These are phyloP conservation scores for Sistotremastrum suecicum DNA, from an alignment of 768 basidiomycete genomes.

Conservation along the genomic window DNA sequence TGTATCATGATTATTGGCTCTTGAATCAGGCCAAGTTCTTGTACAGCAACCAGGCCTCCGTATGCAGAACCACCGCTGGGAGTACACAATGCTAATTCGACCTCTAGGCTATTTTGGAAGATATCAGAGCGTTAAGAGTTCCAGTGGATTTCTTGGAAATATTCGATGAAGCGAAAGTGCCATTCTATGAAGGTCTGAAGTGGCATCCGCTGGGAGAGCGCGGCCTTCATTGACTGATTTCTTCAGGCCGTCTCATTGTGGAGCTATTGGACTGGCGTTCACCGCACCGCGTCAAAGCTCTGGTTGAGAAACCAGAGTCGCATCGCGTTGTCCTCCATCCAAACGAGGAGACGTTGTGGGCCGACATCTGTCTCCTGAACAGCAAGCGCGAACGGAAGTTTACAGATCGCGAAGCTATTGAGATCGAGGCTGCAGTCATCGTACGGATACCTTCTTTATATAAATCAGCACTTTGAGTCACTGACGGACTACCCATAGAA, in stretches of 20 bases:
- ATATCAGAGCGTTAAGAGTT: conserved; percentile 70
- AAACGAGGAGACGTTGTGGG: conserved; percentile 63
- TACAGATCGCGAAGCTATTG: conserved; percentile 59
- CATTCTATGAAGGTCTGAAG: conserved; percentile 68
- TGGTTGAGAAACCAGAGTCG: conserved; percentile 40
- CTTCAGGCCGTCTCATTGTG: conserved; percentile 69
- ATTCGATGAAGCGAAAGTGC: conserved; percentile 57
- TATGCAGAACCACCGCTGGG: conserved; percentile 11
- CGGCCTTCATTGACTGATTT: background rate
- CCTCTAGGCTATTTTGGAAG: conserved; percentile 61
- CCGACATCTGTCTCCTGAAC: conserved; percentile 62
- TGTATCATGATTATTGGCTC: conserved; percentile 71
- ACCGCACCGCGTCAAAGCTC: conserved; percentile 39
- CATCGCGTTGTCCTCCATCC: conserved; percentile 69
- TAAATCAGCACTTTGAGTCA: background rate
- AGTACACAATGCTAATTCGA: conserved; percentile 1
- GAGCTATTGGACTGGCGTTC: conserved; percentile 70
- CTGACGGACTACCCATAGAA: conserved; percentile 27
- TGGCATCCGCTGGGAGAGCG: conserved; percentile 4
- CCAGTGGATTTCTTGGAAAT: conserved; percentile 76
- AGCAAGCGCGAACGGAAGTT: conserved; percentile 42
- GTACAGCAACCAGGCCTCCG: conserved; percentile 66
- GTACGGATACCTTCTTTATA: background rate
- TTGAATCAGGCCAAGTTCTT: conserved; percentile 65
- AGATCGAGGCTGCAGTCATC: conserved; percentile 58